phyloP scores from a whole-genome alignment of 345 rosid genomes.

The Erysimum cheiranthoides region DNA sequence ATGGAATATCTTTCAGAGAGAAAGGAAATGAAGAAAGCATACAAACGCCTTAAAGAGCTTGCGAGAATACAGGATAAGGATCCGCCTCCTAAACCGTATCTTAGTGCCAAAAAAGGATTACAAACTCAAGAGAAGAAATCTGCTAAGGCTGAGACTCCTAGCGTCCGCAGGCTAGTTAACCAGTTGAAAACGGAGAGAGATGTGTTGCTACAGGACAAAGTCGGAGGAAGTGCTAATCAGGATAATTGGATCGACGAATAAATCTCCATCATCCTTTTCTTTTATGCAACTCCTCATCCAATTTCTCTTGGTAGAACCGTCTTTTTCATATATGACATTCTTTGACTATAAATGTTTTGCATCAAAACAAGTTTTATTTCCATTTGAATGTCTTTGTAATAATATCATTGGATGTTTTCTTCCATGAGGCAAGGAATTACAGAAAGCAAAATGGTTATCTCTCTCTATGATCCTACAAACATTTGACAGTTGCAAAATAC shows the following conservation, averaged over 20 bases:
- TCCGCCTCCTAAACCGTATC: constrained; percentile 84
- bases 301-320: constrained; percentile 6
- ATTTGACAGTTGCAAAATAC: background rate
- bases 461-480: background rate
- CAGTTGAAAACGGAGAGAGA: constrained; percentile 71
- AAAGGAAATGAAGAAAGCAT: constrained; percentile 73
- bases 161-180: constrained; percentile 52
- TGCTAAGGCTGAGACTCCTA: constrained; percentile 57
- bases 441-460: constrained; percentile 24
- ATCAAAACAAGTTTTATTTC: constrained; percentile 15
- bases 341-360: constrained; percentile 25
- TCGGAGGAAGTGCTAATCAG: constrained; percentile 39
- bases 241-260: constrained; percentile 45
- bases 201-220: constrained; percentile 49
- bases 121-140: constrained; percentile 63
- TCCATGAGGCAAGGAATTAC: constrained; percentile 41
- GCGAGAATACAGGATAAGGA: constrained; percentile 65
- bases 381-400: constrained; percentile 13
- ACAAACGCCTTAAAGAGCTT: constrained; percentile 67
- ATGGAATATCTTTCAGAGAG: constrained; percentile 75
- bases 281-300: constrained; percentile 20
- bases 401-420: constrained; percentile 24
- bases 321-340: constrained; percentile 6
- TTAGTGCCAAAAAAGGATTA: constrained; percentile 65
- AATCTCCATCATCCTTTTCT: background rate